phyloP scores from a whole-genome alignment of 345 rosid species.

The Arabidopsis suecica region DNA sequence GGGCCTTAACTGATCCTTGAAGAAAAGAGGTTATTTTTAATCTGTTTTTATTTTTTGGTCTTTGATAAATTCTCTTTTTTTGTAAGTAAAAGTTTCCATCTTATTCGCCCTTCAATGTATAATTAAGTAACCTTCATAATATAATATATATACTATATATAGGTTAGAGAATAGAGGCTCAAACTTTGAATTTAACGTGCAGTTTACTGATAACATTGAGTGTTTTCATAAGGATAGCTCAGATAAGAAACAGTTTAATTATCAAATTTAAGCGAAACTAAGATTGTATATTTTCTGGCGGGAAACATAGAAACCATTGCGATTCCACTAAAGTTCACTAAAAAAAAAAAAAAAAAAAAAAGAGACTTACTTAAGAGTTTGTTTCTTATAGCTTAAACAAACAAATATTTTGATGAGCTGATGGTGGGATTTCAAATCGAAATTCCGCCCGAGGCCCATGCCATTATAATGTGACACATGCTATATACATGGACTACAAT shows the following conservation, averaged over 20 bases:
- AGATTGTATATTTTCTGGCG: background rate
- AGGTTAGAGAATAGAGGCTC: background rate
- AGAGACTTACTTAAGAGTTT: background rate
- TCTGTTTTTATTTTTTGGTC: background rate
- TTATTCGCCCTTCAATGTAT: too few relatives aligned
- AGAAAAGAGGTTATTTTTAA: background rate
- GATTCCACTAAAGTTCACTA: background rate
- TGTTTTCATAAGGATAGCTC: background rate
- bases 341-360: background rate
- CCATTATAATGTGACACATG: constrained; percentile 21
- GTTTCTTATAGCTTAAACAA: too few relatives aligned
- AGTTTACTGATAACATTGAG: background rate
- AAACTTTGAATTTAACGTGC: background rate
- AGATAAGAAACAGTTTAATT: background rate
- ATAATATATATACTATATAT: too few relatives aligned
- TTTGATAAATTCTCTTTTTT: constrained; percentile 2
- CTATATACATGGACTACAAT: background rate
- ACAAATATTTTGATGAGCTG: background rate
- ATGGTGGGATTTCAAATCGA: constrained; percentile 26
- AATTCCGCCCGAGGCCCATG: constrained; percentile 16
- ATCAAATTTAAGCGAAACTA: background rate
- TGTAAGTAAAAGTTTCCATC: background rate
- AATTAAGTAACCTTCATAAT: too few relatives aligned
- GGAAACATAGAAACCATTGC: background rate
- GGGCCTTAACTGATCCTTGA: background rate